Evolutionary conservation across 1,284 basidiomycete species (phyloP).

Genomic region (Microbotryum silenes-acaulis): DNA sequence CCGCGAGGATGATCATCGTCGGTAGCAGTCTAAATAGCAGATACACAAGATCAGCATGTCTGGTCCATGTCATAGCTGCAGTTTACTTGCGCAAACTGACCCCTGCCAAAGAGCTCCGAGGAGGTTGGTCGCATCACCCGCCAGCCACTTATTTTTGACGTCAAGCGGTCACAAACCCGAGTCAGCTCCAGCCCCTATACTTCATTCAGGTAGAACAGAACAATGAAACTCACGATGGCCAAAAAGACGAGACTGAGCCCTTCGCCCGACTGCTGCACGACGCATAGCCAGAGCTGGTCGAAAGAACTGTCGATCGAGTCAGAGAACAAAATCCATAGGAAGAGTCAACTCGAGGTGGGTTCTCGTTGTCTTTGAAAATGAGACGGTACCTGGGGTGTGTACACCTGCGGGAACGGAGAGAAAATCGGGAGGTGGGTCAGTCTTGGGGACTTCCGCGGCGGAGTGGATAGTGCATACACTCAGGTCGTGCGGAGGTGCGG

Average conservation of each 20-base stretch:
- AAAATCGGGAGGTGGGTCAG: not conserved
- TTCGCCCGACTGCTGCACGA: slow-evolving; percentile 33
- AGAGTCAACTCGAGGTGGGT: not conserved
- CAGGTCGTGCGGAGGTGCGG: not conserved
- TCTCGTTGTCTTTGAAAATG: not conserved
- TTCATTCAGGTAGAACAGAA: not conserved
- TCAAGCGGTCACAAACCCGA: not conserved
- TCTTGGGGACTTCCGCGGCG: too few relatives aligned
- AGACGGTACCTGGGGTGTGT: slow-evolving; percentile 20
- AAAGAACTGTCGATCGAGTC: slow-evolving; percentile 19
- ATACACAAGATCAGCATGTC: too few relatives aligned
- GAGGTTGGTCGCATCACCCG: slow-evolving; percentile 34
- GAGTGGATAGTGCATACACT: not conserved
- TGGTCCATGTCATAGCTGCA: too few relatives aligned
- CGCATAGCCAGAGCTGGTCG: slow-evolving; percentile 34
- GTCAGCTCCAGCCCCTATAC: not conserved
- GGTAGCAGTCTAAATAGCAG: too few relatives aligned
- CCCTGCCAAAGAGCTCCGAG: slow-evolving; percentile 34
- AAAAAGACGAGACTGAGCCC: slow-evolving; percentile 33
- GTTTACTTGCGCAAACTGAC: too few relatives aligned
- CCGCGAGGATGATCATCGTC: slow-evolving; percentile 28
- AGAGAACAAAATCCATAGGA: not conserved
- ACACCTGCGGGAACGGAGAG: slow-evolving; percentile 12
- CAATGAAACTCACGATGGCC: slow-evolving; percentile 25
- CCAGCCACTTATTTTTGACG: slow-evolving; percentile 27